Evolutionary conservation across 208 protist genomes (phyloP), one percentile per base, ranked within the genome.

Genomic region (Trichomonas vaginalis): DNA sequence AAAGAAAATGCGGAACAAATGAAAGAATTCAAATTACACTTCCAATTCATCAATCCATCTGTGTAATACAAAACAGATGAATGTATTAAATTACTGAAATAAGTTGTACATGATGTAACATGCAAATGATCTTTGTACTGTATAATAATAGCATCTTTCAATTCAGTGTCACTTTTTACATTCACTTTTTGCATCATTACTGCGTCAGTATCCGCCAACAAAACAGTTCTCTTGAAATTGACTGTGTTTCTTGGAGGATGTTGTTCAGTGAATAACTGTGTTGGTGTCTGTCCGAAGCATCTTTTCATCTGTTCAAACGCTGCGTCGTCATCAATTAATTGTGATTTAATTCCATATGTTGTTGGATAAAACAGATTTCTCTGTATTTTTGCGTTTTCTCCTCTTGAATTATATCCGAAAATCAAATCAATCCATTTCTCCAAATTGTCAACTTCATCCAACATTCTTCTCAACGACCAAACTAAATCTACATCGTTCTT

Each of bases 351-450:
- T 23, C 82, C 82, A 90, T 90, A 90, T 35, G 82, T 90, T 48
- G 82, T 48, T 35, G 82, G 82, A 90, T 90, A 90, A 90, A 90
- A 90, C 17, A 90, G 23, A 48, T 90, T 90, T 35, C n/a, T 14
- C 0, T 90, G 3, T 12, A 48, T 40, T 23, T 45, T 90, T 1
- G 82, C 82, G 1, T 48, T 90, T 90, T 90, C n/a, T 1, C 82
- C 82, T n/a, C 82, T 0, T 39, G 23, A 39, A 90, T 48, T 35
- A 48, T 15, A 17, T 1, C 82, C 82, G 32, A 90, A 90, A 9
- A 90, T 48, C 0, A 90, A n/a, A 90, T 90, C 82, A 35, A 90
- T 90, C 82, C 82, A 90, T 32, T 90, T 90, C 42, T 90, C 82
- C n/a, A 90, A 48, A n/a, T n/a, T 1, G 32, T 46, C 8, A 35